Evolutionary conservation across 1,284 basidiomycete genomes (phyloP).

Genomic region (Kwoniella shivajii): DNA sequence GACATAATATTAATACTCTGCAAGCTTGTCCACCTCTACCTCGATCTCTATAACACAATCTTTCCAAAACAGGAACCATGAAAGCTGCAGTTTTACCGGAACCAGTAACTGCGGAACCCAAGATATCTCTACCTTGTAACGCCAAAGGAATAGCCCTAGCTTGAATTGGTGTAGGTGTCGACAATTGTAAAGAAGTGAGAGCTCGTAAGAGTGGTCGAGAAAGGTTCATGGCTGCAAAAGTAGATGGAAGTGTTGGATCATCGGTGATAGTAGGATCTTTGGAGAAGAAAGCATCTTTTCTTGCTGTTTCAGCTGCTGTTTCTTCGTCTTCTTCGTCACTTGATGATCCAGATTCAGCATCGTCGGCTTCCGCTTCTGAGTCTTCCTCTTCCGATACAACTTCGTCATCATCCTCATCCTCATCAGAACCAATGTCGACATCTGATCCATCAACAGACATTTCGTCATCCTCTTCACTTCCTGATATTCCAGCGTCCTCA

Average conservation of each 20-base stretch:
- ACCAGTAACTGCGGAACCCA: conserved; percentile 92
- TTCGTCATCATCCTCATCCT: conserved; percentile 51
- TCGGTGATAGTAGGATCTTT: conserved; percentile 56
- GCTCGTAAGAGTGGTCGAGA: conserved; percentile 87
- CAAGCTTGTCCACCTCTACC: conserved; percentile 80
- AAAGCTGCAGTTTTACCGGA: conserved; percentile 98
- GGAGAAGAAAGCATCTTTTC: conserved; percentile 84
- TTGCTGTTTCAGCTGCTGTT: conserved; percentile 70
- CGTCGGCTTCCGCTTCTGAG: conserved; percentile 54
- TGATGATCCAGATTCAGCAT: conserved; percentile 36
- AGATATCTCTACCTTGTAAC: conserved; percentile 89
- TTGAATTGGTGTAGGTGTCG: conserved; percentile 92
- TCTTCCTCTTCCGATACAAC: conserved; percentile 52
- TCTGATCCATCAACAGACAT: conserved; percentile 47
- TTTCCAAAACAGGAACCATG: conserved; percentile 89
- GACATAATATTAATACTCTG: conserved; percentile 88
- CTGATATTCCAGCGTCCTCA: conserved; percentile 26
- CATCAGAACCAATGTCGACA: conserved; percentile 33
- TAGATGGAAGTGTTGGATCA: conserved; percentile 54
- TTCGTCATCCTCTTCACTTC: conserved; percentile 29
- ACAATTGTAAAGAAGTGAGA: conserved; percentile 76
- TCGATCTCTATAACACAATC: conserved; percentile 83
- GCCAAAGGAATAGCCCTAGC: conserved; percentile 89
- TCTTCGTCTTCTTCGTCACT: conserved; percentile 59
- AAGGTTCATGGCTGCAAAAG: conserved; percentile 83